Conservation (phyloP, 1,284 basidiomycete genomes). For the Irpex sp. region DNA sequence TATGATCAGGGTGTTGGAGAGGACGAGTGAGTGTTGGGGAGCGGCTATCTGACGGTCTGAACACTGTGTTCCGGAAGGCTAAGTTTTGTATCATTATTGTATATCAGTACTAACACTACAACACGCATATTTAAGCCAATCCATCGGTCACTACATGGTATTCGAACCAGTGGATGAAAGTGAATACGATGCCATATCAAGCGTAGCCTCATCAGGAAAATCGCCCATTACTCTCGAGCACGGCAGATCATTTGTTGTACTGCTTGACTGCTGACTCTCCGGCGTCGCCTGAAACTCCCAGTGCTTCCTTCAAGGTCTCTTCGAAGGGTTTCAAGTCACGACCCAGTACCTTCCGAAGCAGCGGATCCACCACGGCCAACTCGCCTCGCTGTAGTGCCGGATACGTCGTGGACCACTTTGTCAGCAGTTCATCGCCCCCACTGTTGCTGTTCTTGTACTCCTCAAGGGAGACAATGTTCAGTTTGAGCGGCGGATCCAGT, state of each 20-base stretch:
- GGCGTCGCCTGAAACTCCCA: conserved; percentile 10
- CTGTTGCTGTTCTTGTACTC: conserved; percentile 24
- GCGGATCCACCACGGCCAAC: conserved; percentile 25
- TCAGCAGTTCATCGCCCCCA: conserved; percentile 24
- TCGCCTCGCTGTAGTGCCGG: conserved; percentile 26
- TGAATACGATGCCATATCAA: no score
- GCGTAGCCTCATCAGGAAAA: no score
- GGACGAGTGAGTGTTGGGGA: no score
- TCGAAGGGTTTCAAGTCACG: conserved; percentile 25
- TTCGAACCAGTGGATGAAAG: no score
- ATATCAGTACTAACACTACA: not conserved
- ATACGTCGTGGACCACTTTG: conserved; percentile 30
- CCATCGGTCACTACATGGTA: no score
- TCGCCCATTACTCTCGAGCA: no score
- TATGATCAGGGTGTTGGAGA: not conserved
- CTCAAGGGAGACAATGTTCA: conserved; percentile 24
- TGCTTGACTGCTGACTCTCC: conserved; percentile 6
- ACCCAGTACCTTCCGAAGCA: conserved; percentile 24
- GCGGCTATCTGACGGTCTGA: no score
- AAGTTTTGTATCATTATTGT: not conserved
- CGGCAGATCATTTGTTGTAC: conserved; percentile 1
- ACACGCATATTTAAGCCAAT: not conserved
- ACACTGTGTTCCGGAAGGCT: no score
- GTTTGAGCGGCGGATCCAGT: conserved; percentile 17
- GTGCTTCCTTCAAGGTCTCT: conserved; percentile 19